Evolutionary conservation across 805 yeast genomes (phyloP).

Genomic region (Yamadazyma akitaensis): DNA sequence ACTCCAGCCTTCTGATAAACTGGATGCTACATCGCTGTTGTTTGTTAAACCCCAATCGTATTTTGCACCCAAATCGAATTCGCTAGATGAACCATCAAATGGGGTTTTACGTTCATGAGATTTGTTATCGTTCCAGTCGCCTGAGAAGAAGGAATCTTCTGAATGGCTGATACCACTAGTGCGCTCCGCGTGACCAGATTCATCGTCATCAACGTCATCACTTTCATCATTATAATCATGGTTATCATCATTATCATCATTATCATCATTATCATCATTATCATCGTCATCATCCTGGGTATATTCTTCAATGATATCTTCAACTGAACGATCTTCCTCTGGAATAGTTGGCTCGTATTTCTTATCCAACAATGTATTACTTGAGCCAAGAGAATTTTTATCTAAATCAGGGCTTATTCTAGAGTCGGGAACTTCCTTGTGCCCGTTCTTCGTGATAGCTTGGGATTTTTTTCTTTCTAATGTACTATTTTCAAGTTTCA

Average conservation of each 20-base stretch:
- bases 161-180: neutral
- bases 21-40: neutral
- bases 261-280: neutral
- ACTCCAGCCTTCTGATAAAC: neutral
- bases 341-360: neutral
- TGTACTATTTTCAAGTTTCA: neutral
- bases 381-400: neutral
- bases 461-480: neutral
- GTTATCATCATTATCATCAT: neutral
- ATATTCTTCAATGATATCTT: neutral
- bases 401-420: neutral
- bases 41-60: neutral
- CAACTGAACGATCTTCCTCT: neutral
- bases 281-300: neutral
- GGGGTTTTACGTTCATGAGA: neutral
- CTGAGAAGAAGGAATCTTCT: conserved; percentile 14
- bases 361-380: neutral
- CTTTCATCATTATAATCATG: neutral
- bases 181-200: neutral
- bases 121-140: conserved; percentile 13
- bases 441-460: neutral
- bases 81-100: neutral
- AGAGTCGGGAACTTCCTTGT: neutral
- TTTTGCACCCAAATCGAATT: neutral
- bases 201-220: neutral